Conservation (phyloP, 257 asterid species). For the Agastache rugosa region DNA sequence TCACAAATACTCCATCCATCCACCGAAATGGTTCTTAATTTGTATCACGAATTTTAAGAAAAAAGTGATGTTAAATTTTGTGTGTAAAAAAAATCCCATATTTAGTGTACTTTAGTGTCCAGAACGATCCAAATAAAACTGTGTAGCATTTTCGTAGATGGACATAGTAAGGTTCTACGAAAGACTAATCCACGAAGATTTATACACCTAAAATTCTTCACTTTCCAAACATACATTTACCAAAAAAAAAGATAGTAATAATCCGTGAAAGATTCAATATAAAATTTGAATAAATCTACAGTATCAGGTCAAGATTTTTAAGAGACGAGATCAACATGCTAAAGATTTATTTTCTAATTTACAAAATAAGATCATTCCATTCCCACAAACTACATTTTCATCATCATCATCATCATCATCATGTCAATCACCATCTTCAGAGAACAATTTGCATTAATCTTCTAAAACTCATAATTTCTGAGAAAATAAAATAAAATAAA, state of each 20-base stretch:
- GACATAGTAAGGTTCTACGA: background rate
- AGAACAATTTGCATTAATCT: background rate
- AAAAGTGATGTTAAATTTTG: too few species aligned
- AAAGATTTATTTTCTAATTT: background rate
- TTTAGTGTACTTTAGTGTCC: too few species aligned
- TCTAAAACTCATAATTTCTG: background rate
- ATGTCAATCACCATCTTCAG: conserved; percentile 13
- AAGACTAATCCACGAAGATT: background rate
- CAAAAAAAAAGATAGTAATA: too few species aligned
- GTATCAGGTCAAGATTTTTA: background rate
- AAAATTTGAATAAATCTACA: background rate
- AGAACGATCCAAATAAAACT: too few species aligned
- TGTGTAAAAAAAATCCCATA: too few species aligned
- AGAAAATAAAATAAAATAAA: background rate
- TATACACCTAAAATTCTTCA: background rate
- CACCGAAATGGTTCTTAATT: too few species aligned
- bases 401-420: conserved; percentile 19
- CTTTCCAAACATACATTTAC: background rate
- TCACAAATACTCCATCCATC: too few species aligned
- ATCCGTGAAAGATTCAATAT: too few species aligned
- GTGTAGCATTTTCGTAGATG: too few species aligned
- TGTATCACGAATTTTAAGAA: too few species aligned
- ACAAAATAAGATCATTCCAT: conserved; percentile 18
- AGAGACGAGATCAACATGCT: background rate
- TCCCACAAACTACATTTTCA: conserved; percentile 15